Conservation (phyloP, 2,329 filamentous ascomycete species). For the Ceratocystis smalleyi region DNA sequence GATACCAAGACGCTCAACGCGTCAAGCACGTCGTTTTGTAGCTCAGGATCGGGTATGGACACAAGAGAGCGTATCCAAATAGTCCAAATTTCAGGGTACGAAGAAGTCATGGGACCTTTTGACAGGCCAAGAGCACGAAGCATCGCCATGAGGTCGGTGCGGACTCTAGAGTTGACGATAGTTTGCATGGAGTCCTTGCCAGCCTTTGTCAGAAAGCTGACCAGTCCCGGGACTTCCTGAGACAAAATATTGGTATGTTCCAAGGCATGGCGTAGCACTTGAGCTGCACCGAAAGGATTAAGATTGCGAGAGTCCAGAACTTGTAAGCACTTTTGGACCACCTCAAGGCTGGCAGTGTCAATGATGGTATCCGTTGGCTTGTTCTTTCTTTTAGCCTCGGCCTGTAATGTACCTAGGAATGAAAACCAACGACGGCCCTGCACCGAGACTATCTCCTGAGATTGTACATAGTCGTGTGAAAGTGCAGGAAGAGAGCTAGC, state of each 20-base stretch:
- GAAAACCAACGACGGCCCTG: slow-evolving; percentile 54
- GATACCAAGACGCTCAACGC: slow-evolving; percentile 34
- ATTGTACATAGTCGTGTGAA: slow-evolving; percentile 58
- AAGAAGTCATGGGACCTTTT: slow-evolving; percentile 21
- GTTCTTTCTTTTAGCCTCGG: slow-evolving; percentile 19
- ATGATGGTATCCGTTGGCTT: slow-evolving; percentile 24
- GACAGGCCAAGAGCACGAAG: slow-evolving; percentile 38
- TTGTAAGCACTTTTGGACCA: slow-evolving; percentile 23
- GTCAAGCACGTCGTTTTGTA: slow-evolving; percentile 20
- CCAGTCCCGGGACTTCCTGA: slow-evolving; percentile 6
- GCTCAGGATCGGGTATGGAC: slow-evolving; percentile 17
- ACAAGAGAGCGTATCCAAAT: slow-evolving; percentile 31
- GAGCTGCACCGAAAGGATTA: slow-evolving; percentile 41
- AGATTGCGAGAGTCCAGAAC: slow-evolving; percentile 37
- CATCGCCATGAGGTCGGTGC: slow-evolving; percentile 47
- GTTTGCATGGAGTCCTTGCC: slow-evolving; percentile 21
- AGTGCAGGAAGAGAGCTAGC: slow-evolving; percentile 66
- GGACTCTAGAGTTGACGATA: slow-evolving; percentile 50
- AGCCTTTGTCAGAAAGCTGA: slow-evolving; percentile 11
- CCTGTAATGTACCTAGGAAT: slow-evolving; percentile 16
- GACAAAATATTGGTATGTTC: slow-evolving; percentile 12
- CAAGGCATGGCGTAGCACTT: slow-evolving; percentile 24
- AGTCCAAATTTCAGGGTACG: slow-evolving; percentile 32
- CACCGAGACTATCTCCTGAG: slow-evolving; percentile 52
- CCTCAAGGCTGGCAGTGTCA: slow-evolving; percentile 20